A percentile compares a stretch with the other conserved stretches of the same genome.
Evolutionary conservation across 225 moss, liverwort and hornwort genomes (phyloP).

Genomic region (Marchantia polymorpha): DNA sequence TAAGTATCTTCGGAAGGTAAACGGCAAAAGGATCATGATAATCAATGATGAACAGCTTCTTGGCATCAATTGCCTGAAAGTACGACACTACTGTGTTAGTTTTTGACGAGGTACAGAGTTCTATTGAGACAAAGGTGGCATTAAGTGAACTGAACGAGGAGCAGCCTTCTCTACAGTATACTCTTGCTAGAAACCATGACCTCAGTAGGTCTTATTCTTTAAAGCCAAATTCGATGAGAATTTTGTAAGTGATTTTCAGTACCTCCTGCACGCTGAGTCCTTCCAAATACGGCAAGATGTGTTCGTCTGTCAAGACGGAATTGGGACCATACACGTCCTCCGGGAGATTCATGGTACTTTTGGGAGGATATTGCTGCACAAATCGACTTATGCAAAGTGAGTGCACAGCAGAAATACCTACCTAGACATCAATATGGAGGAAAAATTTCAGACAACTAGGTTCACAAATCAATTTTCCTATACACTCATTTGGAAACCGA

Average conservation of each 20-base stretch:
- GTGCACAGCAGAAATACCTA: not conserved
- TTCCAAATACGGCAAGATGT: slow-evolving; percentile 32
- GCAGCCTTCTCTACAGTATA: not conserved
- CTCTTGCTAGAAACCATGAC: not conserved
- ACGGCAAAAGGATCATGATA: slow-evolving; percentile 30
- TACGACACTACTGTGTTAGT: not conserved
- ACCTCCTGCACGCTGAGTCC: slow-evolving; percentile 25
- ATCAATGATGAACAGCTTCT: slow-evolving; percentile 43
- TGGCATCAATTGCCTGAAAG: slow-evolving; percentile 34
- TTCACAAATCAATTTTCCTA: no score
- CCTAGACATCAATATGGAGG: no score
- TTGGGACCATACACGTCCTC: slow-evolving; percentile 15
- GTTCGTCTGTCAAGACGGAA: slow-evolving; percentile 9
- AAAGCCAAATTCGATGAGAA: not conserved
- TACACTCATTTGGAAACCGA: no score
- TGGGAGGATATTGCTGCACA: slow-evolving; percentile 54
- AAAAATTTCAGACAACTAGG: no score
- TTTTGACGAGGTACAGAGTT: no score
- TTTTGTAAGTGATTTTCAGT: not conserved
- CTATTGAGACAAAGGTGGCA: no score
- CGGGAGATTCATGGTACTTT: slow-evolving; percentile 27
- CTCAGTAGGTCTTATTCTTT: no score
- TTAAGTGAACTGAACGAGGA: no score
- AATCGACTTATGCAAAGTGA: not conserved
- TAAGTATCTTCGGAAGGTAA: slow-evolving; percentile 38